Percentiles rank a stretch among this genome's conserved stretches.
Conservation (phyloP, 441 rosid species). For the Populus hybrid region DNA sequence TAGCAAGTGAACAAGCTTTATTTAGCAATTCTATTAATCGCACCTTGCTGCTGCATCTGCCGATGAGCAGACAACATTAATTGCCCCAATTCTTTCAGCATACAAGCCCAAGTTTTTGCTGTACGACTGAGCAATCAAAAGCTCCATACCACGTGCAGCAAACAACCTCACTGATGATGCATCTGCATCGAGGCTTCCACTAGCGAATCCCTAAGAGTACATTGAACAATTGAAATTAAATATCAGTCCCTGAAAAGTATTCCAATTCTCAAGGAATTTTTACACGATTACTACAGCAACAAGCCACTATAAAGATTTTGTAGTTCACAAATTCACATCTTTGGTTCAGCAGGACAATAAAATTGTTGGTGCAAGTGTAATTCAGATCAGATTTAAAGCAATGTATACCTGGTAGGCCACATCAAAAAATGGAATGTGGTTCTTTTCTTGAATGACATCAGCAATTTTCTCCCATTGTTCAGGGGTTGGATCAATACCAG, state of each 20-base stretch:
- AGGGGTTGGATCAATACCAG: conserved; percentile 94
- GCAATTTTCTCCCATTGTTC: conserved; percentile 92
- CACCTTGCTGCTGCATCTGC: conserved; percentile 88
- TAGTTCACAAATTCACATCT: background rate
- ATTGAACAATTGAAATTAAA: conserved; percentile 9
- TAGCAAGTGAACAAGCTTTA: conserved; percentile 3
- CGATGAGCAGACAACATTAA: conserved; percentile 84
- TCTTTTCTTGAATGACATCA: conserved; percentile 87
- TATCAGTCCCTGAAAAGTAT: background rate
- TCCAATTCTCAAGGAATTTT: background rate
- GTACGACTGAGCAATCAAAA: conserved; percentile 93
- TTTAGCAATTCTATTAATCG: background rate
- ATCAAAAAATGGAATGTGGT: conserved; percentile 90
- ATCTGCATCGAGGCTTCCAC: conserved; percentile 94
- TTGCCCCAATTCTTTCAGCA: conserved; percentile 92
- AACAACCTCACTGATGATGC: conserved; percentile 88
- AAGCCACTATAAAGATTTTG: background rate
- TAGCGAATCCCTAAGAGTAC: conserved; percentile 79
- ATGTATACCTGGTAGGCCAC: conserved; percentile 90
- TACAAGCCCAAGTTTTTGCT: conserved; percentile 95
- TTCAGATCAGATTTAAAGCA: conserved; percentile 1
- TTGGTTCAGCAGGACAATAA: background rate
- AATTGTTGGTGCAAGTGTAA: conserved; percentile 7
- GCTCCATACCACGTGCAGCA: conserved; percentile 84
- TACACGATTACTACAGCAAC: background rate